Conservation (phyloP, 1,139 yeast species). For the Eremothecium cymbalariae region DNA sequence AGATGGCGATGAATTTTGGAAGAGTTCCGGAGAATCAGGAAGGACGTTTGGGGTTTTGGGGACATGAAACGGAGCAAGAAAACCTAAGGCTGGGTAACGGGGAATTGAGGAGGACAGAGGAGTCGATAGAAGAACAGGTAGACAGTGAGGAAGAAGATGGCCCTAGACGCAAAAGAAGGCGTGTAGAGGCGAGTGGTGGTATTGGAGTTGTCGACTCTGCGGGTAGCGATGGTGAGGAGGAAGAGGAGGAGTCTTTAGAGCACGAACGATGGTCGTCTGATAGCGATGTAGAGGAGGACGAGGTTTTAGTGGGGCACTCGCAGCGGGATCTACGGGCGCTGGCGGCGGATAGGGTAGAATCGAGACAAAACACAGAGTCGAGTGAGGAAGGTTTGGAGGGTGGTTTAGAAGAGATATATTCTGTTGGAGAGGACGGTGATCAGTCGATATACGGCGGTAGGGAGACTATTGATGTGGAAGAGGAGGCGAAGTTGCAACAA, state of each 20-base stretch:
- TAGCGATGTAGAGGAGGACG: background rate
- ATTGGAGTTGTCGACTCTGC: background rate
- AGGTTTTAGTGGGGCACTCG: background rate
- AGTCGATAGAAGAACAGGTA: too few species aligned
- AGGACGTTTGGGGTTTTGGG: too few species aligned
- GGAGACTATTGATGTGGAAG: conserved; percentile 11
- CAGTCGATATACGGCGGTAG: background rate
- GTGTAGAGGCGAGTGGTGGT: background rate
- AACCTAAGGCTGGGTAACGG: too few species aligned
- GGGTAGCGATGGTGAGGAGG: conserved; percentile 5
- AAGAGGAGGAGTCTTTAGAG: conserved; percentile 6
- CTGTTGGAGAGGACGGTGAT: background rate
- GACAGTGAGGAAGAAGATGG: too few species aligned
- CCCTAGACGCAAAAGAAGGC: too few species aligned
- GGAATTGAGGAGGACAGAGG: too few species aligned
- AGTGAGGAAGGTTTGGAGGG: background rate
- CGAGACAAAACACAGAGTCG: conserved; percentile 1
- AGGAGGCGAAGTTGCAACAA: conserved; percentile 18
- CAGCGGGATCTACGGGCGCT: conserved; percentile 2
- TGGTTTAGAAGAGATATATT: background rate
- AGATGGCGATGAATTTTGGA: too few species aligned
- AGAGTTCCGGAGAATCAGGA: too few species aligned
- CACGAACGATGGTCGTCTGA: conserved; percentile 5
- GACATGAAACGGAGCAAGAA: too few species aligned
- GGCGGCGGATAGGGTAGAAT: conserved; percentile 1